These are phyloP conservation scores for Buxus sempervirens DNA, from an alignment of 164 flowering plant genomes.

Conservation along the genomic window DNA sequence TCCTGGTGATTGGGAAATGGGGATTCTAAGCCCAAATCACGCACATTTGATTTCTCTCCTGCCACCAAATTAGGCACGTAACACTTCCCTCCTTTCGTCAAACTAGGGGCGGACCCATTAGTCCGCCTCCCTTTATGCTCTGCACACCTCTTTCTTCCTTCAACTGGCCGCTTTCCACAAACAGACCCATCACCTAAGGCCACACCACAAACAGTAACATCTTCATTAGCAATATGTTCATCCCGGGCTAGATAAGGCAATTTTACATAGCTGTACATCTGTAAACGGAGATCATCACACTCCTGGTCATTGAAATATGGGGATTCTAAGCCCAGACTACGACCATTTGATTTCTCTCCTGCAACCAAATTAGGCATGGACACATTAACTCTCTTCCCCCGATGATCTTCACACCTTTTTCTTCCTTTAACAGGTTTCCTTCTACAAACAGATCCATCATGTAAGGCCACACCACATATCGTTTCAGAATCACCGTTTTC, in stretches of 20 bases:
- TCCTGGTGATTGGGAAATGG: background rate
- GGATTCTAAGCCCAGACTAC: background rate
- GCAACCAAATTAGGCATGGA: background rate
- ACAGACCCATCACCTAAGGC: conserved; percentile 19
- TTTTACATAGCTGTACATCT: background rate
- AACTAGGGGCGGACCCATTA: background rate
- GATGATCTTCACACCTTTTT: conserved; percentile 34
- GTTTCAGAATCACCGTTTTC: conserved; percentile 10
- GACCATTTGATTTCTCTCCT: background rate
- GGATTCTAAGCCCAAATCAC: background rate
- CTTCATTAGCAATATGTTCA: background rate
- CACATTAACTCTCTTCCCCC: background rate
- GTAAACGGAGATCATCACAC: background rate
- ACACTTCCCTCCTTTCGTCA: background rate
- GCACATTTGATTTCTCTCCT: background rate
- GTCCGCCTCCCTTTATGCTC: conserved; percentile 43
- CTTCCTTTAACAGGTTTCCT: conserved; percentile 44
- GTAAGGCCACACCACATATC: conserved; percentile 34
- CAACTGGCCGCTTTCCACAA: conserved; percentile 31
- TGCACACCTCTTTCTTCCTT: conserved; percentile 47
- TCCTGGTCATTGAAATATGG: background rate
- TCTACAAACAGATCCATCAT: conserved; percentile 25
- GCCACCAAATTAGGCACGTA: background rate
- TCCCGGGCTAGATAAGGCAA: background rate
- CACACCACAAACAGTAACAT: conserved; percentile 29